Conservation (phyloP, 208 protist genomes). For the Trypanosoma caninum region DNA sequence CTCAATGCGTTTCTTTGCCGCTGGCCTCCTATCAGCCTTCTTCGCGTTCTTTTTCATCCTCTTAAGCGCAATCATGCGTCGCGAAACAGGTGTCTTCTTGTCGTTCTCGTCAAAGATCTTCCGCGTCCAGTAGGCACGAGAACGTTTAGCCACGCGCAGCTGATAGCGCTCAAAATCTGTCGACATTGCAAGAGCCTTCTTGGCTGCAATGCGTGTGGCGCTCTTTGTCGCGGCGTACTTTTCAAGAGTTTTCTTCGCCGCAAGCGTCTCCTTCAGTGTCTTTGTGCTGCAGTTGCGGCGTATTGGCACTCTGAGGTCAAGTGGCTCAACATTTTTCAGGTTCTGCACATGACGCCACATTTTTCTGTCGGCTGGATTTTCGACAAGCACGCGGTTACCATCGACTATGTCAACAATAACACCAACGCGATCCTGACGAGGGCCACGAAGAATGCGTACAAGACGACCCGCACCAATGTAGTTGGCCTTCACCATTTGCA, state of each 20-base stretch:
- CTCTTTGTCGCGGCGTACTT: constrained; percentile 85
- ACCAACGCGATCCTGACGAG: constrained; percentile 36
- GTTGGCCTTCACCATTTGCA: constrained; percentile 43
- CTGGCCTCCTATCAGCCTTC: constrained; percentile 72
- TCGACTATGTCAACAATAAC: constrained; percentile 88
- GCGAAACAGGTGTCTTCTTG: constrained; percentile 84
- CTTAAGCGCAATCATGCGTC: constrained; percentile 87
- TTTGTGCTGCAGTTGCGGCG: constrained; percentile 72
- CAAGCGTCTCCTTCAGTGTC: constrained; percentile 71
- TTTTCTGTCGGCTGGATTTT: constrained; percentile 87
- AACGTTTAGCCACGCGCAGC: constrained; percentile 87
- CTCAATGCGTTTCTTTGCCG: constrained; percentile 82
- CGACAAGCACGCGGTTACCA: constrained; percentile 86
- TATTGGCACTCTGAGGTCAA: constrained; percentile 63
- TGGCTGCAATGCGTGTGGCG: constrained; percentile 69
- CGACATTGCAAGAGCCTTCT: constrained; percentile 76
- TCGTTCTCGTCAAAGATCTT: constrained; percentile 91
- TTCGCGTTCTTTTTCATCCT: constrained; percentile 81
- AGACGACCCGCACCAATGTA: constrained; percentile 51
- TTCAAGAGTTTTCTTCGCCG: constrained; percentile 68
- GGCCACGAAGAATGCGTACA: constrained; percentile 49
- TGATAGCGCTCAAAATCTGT: constrained; percentile 93
- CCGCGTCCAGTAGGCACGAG: constrained; percentile 87
- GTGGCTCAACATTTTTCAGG: constrained; percentile 85
- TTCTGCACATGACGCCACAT: constrained; percentile 91